Percentiles rank a stretch among this genome's conserved stretches.
Conservation (phyloP, 176 grass and related monocot species). For the Luzula sylvatica region DNA sequence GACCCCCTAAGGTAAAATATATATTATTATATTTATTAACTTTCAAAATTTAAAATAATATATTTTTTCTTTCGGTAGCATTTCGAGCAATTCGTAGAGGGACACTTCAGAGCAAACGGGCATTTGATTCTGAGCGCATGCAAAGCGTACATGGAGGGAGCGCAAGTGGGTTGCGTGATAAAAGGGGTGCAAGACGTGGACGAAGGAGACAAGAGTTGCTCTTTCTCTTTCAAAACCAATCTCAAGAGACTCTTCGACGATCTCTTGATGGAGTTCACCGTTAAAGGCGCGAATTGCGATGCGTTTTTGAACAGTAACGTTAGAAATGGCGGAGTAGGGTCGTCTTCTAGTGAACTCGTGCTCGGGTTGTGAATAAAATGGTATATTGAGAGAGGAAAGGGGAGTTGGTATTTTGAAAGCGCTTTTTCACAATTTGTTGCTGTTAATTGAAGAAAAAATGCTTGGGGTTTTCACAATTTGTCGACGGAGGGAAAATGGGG, state of each 20-base stretch:
- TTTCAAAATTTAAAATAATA: conserved; percentile 6
- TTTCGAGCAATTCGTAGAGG: conserved; percentile 56
- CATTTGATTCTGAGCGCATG: conserved; percentile 46
- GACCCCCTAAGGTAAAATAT: conserved; percentile 67
- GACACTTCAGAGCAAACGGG: conserved; percentile 48
- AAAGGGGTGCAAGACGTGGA: conserved; percentile 56
- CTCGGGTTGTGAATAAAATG: too few species aligned
- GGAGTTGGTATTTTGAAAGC: too few species aligned
- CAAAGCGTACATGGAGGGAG: conserved; percentile 54
- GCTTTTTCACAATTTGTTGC: too few species aligned
- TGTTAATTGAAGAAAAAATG: too few species aligned
- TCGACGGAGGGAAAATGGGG: too few species aligned
- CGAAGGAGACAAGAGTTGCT: conserved; percentile 62
- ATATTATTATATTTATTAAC: not conserved
- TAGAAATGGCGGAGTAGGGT: not conserved
- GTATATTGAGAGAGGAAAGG: too few species aligned
- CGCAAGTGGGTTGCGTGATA: conserved; percentile 60
- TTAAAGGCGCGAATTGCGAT: conserved; percentile 32
- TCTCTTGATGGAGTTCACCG: conserved; percentile 36
- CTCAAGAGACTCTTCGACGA: conserved; percentile 34
- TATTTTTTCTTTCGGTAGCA: conserved; percentile 35
- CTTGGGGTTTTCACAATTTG: too few species aligned
- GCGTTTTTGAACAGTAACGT: conserved; percentile 32
- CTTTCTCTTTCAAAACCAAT: conserved; percentile 31
- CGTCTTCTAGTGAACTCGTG: too few species aligned